Conservation (phyloP, 345 rosid species). For the Pugionium dolabratum region DNA sequence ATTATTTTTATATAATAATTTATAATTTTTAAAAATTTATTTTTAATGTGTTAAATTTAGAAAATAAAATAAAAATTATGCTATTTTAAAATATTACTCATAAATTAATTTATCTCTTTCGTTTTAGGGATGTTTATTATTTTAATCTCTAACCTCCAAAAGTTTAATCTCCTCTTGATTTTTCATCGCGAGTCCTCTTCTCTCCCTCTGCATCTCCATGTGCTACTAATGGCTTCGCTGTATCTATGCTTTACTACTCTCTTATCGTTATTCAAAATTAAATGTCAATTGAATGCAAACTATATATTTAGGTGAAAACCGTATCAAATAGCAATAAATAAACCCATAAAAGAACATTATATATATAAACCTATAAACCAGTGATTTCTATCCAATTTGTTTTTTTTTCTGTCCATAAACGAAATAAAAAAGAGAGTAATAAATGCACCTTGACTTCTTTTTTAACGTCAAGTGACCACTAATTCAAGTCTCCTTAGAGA, state of each 20-base stretch:
- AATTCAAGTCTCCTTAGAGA: conserved; percentile 19
- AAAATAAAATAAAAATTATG: too few species aligned
- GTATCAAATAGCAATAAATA: conserved; percentile 6
- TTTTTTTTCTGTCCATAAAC: conserved; percentile 5
- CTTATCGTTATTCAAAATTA: conserved; percentile 23
- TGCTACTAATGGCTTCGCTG: conserved; percentile 35
- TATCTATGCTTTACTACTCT: conserved; percentile 32
- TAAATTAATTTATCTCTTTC: too few species aligned
- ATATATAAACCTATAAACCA: not conserved
- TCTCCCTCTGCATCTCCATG: conserved; percentile 34
- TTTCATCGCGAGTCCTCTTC: conserved; percentile 20
- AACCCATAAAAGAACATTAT: conserved; percentile 5
- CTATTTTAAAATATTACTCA: too few species aligned
- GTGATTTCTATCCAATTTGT: conserved; percentile 22
- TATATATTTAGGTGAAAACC: conserved; percentile 35
- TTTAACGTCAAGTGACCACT: conserved; percentile 27
- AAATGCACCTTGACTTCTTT: conserved; percentile 33
- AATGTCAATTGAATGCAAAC: conserved; percentile 38
- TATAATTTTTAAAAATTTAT: too few species aligned
- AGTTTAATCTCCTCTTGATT: conserved; percentile 9
- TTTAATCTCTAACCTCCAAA: conserved; percentile 14
- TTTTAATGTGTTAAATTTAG: too few species aligned
- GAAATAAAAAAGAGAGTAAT: conserved; percentile 17
- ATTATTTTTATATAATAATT: too few species aligned
- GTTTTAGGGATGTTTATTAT: too few species aligned